Base-by-base conservation (phyloP, 768 basidiomycete species). In the Lactarius quietus region DNA sequence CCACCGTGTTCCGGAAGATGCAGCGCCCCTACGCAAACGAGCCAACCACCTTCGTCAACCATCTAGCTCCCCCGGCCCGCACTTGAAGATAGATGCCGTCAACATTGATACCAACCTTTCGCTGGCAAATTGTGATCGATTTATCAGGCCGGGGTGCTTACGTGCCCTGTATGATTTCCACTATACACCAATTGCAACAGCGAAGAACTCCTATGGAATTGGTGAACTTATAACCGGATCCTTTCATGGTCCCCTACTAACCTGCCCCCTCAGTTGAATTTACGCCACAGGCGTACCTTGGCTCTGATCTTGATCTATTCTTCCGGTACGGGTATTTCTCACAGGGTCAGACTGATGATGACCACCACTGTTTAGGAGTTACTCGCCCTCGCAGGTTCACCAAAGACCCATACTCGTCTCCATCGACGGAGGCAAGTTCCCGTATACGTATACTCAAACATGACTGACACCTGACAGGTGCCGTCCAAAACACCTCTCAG, bases 81-180 rank as follows among this genome's bases (percentile, higher is more conserved):
- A n/a, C n/a, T n/a, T n/a, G n/a, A 71, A 74, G 76, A 75, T 36
- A 28, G 20, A n/a, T 72, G 73, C 26, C 29, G 68, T 17, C 28
- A 36, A 28, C 64, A 73, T 17, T 59, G 23, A 7, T 60, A 65
- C 29, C 72, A 70, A 33, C 20, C 64, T 57, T 20, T 61, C 48
- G 58, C 68, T 80, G 35, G 58, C 35, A 2, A 65, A 73, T 8
- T 81, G 80, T 59, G 79, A 79, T 55, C 53, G 67, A 1, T 58
- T 72, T 18, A 82, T 86, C 57, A 89, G 87, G 0, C 86, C 86
- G 8, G 68, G 77, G 6, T 89, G 87, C 70, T 76, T 89, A 61
- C 76, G 83, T 53, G 79, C 79, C 4, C 68, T 89, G 61, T 89
- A 88, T 68, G 83, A 82, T 23, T 69, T 82, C 8, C 33, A 69